Percentiles rank a stretch among this genome's conserved stretches.
Conservation (phyloP, 768 basidiomycete species). For the Suillus subluteus region DNA sequence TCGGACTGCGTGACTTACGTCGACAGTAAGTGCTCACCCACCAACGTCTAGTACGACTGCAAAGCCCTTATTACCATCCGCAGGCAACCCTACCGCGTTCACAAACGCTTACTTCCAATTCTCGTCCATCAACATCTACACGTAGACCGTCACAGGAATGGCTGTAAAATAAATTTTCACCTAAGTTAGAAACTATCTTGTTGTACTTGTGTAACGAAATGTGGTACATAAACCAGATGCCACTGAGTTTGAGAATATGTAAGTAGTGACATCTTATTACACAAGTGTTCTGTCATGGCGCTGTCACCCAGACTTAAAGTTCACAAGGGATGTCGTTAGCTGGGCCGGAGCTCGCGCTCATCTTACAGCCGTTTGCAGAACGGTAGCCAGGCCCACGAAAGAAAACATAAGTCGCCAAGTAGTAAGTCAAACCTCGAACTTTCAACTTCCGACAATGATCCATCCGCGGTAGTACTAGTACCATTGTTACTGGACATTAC, state of each 20-base stretch:
- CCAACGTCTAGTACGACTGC: neutral
- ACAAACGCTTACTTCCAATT: conserved; percentile 46
- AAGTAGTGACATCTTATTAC: neutral
- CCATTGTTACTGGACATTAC: too few relatives aligned
- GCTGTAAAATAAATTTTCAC: neutral
- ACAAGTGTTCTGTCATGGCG: neutral
- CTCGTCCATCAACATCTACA: conserved; percentile 41
- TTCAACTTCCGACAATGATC: too few relatives aligned
- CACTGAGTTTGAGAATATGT: neutral
- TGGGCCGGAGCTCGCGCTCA: too few relatives aligned
- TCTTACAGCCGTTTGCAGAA: neutral
- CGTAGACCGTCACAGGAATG: conserved; percentile 10
- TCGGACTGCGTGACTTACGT: conserved; percentile 36
- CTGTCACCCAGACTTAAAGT: neutral
- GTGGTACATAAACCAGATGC: neutral
- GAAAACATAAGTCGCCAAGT: too few relatives aligned
- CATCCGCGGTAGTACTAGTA: too few relatives aligned
- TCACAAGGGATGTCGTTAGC: neutral
- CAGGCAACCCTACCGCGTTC: conserved; percentile 45
- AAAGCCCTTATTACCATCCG: neutral
- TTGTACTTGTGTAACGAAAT: neutral
- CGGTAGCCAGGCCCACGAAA: too few relatives aligned
- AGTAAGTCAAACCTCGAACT: too few relatives aligned
- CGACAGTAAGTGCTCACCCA: conserved; percentile 22
- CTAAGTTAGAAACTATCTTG: neutral